Evolutionary conservation across 106 monocot species (phyloP).

Genomic region (Dendrobium chrysotoxum): DNA sequence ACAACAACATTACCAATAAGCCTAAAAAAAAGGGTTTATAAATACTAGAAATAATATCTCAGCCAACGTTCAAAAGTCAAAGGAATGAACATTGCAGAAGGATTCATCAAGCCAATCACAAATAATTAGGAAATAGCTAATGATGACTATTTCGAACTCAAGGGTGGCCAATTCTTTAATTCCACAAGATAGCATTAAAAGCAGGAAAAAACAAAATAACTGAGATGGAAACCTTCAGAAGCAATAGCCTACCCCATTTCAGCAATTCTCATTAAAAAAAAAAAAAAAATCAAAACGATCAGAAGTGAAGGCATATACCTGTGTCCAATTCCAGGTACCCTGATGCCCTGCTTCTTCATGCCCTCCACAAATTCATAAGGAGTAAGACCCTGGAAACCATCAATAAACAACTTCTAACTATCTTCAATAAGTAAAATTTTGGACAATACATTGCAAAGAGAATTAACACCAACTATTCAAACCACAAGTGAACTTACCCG

Average conservation of each 20-base stretch:
- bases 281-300: no score
- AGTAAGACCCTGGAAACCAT: slow-evolving; percentile 45
- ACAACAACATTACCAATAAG: no score
- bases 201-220: background rate
- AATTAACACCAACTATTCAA: background rate
- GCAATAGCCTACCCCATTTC: no score
- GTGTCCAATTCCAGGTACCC: slow-evolving; percentile 97
- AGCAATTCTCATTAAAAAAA: no score
- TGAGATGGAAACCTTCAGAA: background rate
- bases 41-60: background rate
- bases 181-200: background rate
- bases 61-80: background rate
- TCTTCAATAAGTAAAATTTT: background rate
- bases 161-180: background rate
- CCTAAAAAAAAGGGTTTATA: background rate
- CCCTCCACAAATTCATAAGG: slow-evolving; percentile 97
- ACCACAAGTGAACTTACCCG: slow-evolving; percentile 36
- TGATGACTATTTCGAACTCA: no score
- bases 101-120: background rate
- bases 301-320: slow-evolving; percentile 34
- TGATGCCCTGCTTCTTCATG: slow-evolving; percentile 99
- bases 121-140: no score
- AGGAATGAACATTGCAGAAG: background rate
- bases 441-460: background rate
- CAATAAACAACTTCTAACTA: background rate